A percentile compares a stretch with the other conserved stretches of the same genome.
Evolutionary conservation across 345 rosid genomes (phyloP).

Genomic region (Geranium rotundifolium): DNA sequence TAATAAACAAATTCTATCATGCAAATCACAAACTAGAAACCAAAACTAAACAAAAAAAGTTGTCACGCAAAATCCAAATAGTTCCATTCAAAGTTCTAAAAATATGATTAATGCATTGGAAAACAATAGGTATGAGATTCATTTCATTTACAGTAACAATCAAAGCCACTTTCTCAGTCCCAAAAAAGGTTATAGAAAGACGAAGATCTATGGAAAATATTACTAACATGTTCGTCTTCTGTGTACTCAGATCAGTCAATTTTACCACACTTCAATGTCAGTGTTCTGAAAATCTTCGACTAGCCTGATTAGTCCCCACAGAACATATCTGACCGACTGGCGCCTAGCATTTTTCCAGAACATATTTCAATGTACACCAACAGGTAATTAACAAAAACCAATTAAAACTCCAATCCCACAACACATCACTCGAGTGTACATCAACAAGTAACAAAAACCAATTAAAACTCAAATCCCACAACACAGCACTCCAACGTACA

Average conservation of each 20-base stretch:
- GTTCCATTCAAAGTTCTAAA: background rate
- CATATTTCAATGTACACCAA: no score
- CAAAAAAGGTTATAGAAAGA: background rate
- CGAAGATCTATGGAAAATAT: background rate
- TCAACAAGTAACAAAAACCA: background rate
- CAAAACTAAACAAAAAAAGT: background rate
- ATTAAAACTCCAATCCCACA: no score
- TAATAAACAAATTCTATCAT: no score
- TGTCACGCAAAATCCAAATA: background rate
- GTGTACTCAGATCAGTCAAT: background rate
- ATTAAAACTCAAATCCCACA: background rate
- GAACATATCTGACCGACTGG: no score
- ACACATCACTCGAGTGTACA: no score
- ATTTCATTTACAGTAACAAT: no score
- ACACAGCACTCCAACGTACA: background rate
- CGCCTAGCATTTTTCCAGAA: no score
- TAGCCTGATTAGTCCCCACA: no score
- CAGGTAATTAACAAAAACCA: no score
- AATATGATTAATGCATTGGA: background rate
- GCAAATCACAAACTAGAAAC: background rate
- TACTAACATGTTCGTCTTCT: background rate
- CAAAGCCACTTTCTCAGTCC: no score
- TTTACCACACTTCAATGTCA: background rate
- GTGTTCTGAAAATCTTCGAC: no score
- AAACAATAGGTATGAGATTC: no score